A percentile compares a stretch with the other conserved stretches of the same genome.
phyloP scores from a whole-genome alignment of 2,329 filamentous ascomycete genomes.

The Fusarium sp. region DNA sequence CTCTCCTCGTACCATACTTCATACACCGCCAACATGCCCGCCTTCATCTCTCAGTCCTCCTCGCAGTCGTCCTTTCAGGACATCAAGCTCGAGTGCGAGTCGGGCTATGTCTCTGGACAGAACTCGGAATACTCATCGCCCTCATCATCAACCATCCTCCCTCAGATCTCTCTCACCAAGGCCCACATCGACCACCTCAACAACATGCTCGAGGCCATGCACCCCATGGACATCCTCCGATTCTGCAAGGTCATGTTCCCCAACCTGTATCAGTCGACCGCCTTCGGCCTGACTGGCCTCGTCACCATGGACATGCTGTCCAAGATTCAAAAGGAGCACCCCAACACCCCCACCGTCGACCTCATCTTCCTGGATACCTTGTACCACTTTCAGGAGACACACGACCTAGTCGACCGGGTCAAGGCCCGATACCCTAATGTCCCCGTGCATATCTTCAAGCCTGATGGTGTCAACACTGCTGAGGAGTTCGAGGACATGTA shows the following conservation, averaged over 20 bases:
- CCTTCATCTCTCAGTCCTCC: conserved; percentile 52
- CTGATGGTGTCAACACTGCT: conserved; percentile 77
- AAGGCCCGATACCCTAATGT: conserved; percentile 81
- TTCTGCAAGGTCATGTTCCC: conserved; percentile 94
- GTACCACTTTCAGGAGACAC: conserved; percentile 84
- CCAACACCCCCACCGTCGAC: conserved; percentile 69
- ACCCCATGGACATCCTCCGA: conserved; percentile 89
- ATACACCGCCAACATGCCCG: conserved; percentile 50
- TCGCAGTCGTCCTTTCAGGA: conserved; percentile 55
- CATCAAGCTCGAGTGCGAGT: conserved; percentile 71
- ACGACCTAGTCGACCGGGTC: conserved; percentile 79
- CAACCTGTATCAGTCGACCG: conserved; percentile 87
- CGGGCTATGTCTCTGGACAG: conserved; percentile 80
- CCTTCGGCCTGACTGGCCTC: conserved; percentile 84
- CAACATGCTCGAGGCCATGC: conserved; percentile 85
- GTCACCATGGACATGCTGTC: conserved; percentile 88
- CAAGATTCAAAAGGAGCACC: conserved; percentile 74
- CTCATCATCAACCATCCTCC: conserved; percentile 60
- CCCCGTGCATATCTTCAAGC: conserved; percentile 90
- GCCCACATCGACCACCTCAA: conserved; percentile 93
- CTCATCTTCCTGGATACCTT: conserved; percentile 87
- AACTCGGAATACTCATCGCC: conserved; percentile 55
- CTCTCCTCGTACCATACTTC: conserved; percentile 15
- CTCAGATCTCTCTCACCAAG: conserved; percentile 86
- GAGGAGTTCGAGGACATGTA: conserved; percentile 86